Evolutionary conservation across 371 early-diverging fungal species (phyloP).

Genomic region (Sporodiniella umbellata): DNA sequence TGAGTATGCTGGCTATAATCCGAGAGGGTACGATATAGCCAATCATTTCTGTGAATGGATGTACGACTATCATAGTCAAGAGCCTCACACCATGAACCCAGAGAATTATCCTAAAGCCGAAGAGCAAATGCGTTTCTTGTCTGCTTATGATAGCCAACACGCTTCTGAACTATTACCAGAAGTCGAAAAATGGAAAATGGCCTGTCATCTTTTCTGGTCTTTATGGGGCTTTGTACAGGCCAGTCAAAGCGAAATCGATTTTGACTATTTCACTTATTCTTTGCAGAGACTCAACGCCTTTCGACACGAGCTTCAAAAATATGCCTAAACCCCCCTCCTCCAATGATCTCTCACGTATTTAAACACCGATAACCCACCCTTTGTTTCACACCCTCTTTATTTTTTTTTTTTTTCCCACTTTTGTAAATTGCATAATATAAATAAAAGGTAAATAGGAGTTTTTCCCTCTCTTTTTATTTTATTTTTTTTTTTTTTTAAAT

Average conservation of each 20-base stretch:
- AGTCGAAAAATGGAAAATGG: slow-evolving; percentile 51
- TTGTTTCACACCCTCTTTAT: background rate
- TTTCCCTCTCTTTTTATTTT: background rate
- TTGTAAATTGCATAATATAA: background rate
- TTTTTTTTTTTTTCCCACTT: background rate
- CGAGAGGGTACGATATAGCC: slow-evolving; percentile 80
- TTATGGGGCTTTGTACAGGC: slow-evolving; percentile 85
- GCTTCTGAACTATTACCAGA: slow-evolving; percentile 29
- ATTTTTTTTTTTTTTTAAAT: background rate
- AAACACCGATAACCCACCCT: no score
- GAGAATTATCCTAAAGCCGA: slow-evolving; percentile 53
- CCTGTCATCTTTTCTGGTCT: slow-evolving; percentile 77
- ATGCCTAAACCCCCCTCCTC: no score
- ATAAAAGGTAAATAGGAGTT: background rate
- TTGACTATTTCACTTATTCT: slow-evolving; percentile 74
- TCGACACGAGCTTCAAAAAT: slow-evolving; percentile 3
- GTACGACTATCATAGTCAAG: slow-evolving; percentile 69
- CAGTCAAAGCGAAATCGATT: slow-evolving; percentile 75
- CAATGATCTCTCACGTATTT: no score
- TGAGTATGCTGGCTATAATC: slow-evolving; percentile 87
- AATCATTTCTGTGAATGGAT: slow-evolving; percentile 93
- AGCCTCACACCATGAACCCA: slow-evolving; percentile 48
- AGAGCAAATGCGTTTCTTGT: slow-evolving; percentile 59
- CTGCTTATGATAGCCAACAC: slow-evolving; percentile 48
- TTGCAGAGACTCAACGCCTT: slow-evolving; percentile 58